These are phyloP conservation scores for Cenococcum geophilum DNA, from an alignment of 495 filamentous ascomycete genomes.

Conservation along the genomic window DNA sequence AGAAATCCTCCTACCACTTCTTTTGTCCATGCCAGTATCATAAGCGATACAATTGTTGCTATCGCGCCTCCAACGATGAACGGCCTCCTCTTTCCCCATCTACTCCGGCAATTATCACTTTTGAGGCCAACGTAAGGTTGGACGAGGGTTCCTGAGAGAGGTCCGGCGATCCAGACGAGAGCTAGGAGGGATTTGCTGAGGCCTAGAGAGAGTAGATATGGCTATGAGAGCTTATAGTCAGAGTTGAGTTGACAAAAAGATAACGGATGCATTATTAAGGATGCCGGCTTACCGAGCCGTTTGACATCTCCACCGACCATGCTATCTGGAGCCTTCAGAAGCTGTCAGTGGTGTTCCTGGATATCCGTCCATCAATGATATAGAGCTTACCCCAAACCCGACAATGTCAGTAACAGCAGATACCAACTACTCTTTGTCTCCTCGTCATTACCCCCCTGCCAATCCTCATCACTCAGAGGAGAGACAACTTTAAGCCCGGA, in stretches of 20 bases:
- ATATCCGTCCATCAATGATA: not conserved
- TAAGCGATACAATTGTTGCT: conserved; percentile 65
- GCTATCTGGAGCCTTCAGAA: conserved; percentile 67
- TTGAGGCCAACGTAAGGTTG: conserved; percentile 92
- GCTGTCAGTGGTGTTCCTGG: not conserved
- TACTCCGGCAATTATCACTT: conserved; percentile 74
- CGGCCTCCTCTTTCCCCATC: conserved; percentile 79
- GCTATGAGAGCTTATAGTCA: conserved; percentile 35
- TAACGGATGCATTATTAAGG: conserved; percentile 1
- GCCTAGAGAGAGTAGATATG: conserved; percentile 67
- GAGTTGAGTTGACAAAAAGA: not conserved
- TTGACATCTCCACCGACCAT: conserved; percentile 88
- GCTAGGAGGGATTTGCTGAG: conserved; percentile 91
- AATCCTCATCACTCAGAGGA: conserved; percentile 33
- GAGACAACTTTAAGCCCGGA: conserved; percentile 21
- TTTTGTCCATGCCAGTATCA: conserved; percentile 74
- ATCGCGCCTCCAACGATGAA: conserved; percentile 75
- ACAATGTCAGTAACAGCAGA: conserved; percentile 73
- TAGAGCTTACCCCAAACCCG: conserved; percentile 61
- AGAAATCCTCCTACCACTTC: conserved; percentile 69
- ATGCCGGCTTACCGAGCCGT: conserved; percentile 60
- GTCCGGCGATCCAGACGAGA: conserved; percentile 89
- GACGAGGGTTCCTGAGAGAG: conserved; percentile 76
- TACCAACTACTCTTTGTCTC: conserved; percentile 74
- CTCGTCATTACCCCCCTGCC: conserved; percentile 43